phyloP scores from a whole-genome alignment of 1,139 yeast genomes.

The Blastobotrys capitulatus region DNA sequence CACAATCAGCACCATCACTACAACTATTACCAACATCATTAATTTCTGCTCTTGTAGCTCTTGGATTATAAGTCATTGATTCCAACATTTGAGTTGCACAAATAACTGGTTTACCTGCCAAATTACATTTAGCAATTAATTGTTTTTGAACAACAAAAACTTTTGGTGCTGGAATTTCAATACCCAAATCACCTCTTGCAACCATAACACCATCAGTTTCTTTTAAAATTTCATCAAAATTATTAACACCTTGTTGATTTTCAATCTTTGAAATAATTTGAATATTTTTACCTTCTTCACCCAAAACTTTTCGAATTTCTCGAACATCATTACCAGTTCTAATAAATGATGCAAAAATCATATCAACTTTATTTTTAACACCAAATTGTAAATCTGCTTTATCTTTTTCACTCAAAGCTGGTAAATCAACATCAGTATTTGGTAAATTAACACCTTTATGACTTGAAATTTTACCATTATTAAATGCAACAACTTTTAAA shows the following conservation, averaged over 20 bases:
- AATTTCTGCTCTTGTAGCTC: conserved; percentile 99
- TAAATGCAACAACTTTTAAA: conserved; percentile 80
- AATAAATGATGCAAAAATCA: conserved; percentile 97
- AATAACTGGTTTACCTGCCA: conserved; percentile 98
- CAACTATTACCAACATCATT: conserved; percentile 99
- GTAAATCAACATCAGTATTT: conserved; percentile 97
- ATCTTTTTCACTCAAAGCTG: conserved; percentile 97
- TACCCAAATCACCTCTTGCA: conserved; percentile 97
- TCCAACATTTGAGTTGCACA: conserved; percentile 99
- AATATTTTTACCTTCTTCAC: conserved; percentile 94
- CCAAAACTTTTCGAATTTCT: conserved; percentile 88
- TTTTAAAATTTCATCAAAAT: conserved; percentile 89
- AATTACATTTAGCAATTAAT: conserved; percentile 97
- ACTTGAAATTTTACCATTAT: conserved; percentile 91
- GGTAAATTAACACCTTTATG: conserved; percentile 99
- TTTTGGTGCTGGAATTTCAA: conserved; percentile 98
- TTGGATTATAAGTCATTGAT: conserved; percentile 98
- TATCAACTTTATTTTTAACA: conserved; percentile 94
- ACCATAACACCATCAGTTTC: conserved; percentile 99
- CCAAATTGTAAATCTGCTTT: conserved; percentile 86
- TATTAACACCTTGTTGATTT: conserved; percentile 99
- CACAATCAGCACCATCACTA: conserved; percentile 99
- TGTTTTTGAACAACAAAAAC: conserved; percentile 98
- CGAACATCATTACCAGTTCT: conserved; percentile 87
- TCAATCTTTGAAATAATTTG: conserved; percentile 97